These are phyloP conservation scores for Exophiala lecanii-corni DNA, from an alignment of 2,329 filamentous ascomycete species.

Conservation along the genomic window DNA sequence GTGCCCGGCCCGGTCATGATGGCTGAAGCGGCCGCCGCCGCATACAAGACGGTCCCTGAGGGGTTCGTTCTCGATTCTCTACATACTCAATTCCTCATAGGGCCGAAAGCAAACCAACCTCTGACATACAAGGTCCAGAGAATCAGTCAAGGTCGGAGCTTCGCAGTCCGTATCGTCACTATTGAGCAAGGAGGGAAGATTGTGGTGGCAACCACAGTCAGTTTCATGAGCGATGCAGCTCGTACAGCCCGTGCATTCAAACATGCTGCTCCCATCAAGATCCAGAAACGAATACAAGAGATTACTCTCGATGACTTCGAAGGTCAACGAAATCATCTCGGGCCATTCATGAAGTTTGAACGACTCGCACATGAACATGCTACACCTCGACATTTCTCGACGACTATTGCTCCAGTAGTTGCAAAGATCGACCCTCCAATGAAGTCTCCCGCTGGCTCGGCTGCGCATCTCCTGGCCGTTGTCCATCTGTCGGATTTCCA, in stretches of 20 bases:
- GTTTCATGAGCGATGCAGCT: constrained; percentile 16
- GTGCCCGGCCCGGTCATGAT: constrained; percentile 25
- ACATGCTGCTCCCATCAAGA: constrained; percentile 15
- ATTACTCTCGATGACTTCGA: constrained; percentile 26
- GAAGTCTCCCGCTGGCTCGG: constrained; percentile 9
- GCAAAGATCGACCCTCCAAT: constrained; percentile 22
- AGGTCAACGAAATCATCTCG: constrained; percentile 5
- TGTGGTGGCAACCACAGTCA: constrained; percentile 16
- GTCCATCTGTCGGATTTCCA: constrained; percentile 25
- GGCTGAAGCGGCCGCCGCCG: constrained; percentile 21
- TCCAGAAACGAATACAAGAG: constrained; percentile 4
- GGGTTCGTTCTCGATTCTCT: constrained; percentile 22
- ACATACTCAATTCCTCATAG: constrained; percentile 24
- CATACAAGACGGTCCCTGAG: constrained; percentile 21
- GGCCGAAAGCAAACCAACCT: constrained; percentile 13
- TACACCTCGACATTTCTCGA: constrained; percentile 11
- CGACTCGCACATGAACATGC: constrained; percentile 21
- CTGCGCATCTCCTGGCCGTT: constrained; percentile 21
- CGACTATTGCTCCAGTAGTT: constrained; percentile 19
- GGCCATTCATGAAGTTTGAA: constrained; percentile 26
- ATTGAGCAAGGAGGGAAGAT: constrained; percentile 17
- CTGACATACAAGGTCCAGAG: constrained; percentile 20
- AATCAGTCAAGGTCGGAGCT: constrained; percentile 21
- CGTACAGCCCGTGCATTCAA: constrained; percentile 24
- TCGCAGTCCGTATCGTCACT: constrained; percentile 19